Conservation (phyloP, 2,329 filamentous ascomycete genomes). For the Juglanconis sp. region DNA sequence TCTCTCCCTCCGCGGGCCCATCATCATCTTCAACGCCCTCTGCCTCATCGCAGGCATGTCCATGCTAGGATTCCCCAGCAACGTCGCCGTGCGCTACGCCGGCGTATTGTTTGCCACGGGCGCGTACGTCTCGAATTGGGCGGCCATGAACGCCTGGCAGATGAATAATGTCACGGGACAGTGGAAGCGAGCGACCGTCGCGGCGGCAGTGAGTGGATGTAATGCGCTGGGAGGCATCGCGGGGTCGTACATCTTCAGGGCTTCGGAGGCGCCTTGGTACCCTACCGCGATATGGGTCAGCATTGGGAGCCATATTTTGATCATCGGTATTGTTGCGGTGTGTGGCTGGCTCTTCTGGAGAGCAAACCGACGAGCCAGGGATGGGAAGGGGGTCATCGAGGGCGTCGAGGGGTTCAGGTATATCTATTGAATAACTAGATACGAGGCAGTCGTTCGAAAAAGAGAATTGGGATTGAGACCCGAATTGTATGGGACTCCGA, state of each 20-base stretch:
- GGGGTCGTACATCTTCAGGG: slow-evolving; percentile 17
- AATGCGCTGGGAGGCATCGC: slow-evolving; percentile 19
- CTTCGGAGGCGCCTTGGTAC: slow-evolving; percentile 13
- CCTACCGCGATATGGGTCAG: slow-evolving; percentile 18
- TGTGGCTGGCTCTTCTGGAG: slow-evolving; percentile 15
- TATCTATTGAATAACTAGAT: slow-evolving; percentile 4
- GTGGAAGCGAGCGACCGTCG: slow-evolving; percentile 18
- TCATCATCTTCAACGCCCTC: slow-evolving; percentile 63
- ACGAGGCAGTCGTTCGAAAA: background rate
- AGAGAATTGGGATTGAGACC: background rate
- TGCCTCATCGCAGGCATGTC: slow-evolving; percentile 61
- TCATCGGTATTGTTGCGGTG: slow-evolving; percentile 9
- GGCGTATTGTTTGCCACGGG: slow-evolving; percentile 65
- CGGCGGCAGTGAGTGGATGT: slow-evolving; percentile 17
- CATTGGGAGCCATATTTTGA: slow-evolving; percentile 16
- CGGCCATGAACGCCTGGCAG: slow-evolving; percentile 60
- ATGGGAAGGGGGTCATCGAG: slow-evolving; percentile 14
- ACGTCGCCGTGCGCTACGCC: slow-evolving; percentile 60
- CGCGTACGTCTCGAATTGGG: slow-evolving; percentile 68
- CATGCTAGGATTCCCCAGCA: slow-evolving; percentile 60
- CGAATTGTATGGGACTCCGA: too few relatives aligned
- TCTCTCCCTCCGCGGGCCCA: slow-evolving; percentile 56
- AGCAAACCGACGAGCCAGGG: slow-evolving; percentile 7
- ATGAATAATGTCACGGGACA: slow-evolving; percentile 53
- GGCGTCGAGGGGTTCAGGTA: slow-evolving; percentile 16